These are phyloP conservation scores for Botryotinia globosa DNA, from an alignment of 2,329 filamentous ascomycete genomes.

Conservation along the genomic window DNA sequence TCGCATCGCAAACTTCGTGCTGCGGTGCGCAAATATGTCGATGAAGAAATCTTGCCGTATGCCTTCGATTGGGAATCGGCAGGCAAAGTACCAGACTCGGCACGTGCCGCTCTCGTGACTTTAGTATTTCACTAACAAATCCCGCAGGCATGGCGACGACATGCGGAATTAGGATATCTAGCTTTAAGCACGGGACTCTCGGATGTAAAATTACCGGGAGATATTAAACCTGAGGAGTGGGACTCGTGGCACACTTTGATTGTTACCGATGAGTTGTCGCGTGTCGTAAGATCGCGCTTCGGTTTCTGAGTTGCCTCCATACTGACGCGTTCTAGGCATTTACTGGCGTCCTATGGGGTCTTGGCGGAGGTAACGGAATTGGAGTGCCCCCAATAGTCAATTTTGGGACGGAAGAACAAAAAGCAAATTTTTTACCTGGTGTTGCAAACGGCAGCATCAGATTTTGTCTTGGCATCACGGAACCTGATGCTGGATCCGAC, in stretches of 20 bases:
- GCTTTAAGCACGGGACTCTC: slow-evolving; percentile 40
- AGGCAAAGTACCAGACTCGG: slow-evolving; percentile 48
- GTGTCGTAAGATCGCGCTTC: slow-evolving; percentile 40
- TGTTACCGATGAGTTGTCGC: slow-evolving; percentile 52
- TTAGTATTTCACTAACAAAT: neutral
- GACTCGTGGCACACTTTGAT: slow-evolving; percentile 57
- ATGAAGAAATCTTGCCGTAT: slow-evolving; percentile 55
- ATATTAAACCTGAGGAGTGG: slow-evolving; percentile 48
- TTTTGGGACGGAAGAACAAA: slow-evolving; percentile 59
- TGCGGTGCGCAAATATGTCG: slow-evolving; percentile 56
- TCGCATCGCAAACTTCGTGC: slow-evolving; percentile 58
- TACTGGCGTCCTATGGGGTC: slow-evolving; percentile 55
- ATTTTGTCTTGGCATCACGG: slow-evolving; percentile 64
- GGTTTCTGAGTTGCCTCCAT: neutral
- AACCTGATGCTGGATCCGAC: slow-evolving; percentile 61
- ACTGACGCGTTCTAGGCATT: slow-evolving; percentile 41
- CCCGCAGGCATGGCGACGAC: slow-evolving; percentile 32
- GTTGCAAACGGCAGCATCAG: slow-evolving; percentile 57
- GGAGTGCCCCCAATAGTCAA: slow-evolving; percentile 63
- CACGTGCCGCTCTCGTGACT: slow-evolving; percentile 32
- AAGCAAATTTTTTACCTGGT: slow-evolving; percentile 55
- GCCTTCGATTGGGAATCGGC: slow-evolving; percentile 63
- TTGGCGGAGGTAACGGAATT: slow-evolving; percentile 60
- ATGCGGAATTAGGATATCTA: slow-evolving; percentile 37
- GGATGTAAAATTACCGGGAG: slow-evolving; percentile 45